These are phyloP conservation scores for Solanum ossicruentum DNA, from an alignment of 257 asterid species.

Conservation along the genomic window DNA sequence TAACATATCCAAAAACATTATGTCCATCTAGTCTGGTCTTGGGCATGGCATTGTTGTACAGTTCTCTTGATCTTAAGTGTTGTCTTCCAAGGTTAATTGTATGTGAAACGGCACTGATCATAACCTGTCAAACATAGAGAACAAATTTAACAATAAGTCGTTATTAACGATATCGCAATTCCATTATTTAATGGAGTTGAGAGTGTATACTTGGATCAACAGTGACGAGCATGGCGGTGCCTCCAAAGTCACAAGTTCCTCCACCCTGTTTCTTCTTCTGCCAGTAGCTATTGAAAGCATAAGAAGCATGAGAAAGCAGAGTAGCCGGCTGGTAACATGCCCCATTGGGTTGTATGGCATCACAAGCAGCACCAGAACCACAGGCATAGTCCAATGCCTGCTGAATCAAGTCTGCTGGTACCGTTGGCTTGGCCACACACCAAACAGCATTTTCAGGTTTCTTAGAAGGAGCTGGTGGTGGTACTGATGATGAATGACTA, in stretches of 20 bases:
- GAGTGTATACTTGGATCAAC: constrained; percentile 3
- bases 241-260: constrained; percentile 11
- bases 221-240: constrained; percentile 1
- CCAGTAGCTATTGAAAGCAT: constrained; percentile 10
- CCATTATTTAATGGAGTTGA: neutral
- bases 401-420: constrained; percentile 3
- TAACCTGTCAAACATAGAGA: neutral
- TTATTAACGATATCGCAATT: neutral
- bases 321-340: constrained; percentile 8
- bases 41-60: neutral
- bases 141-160: neutral
- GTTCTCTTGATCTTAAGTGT: neutral
- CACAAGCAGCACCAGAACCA: constrained; percentile 21
- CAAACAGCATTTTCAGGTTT: constrained; percentile 1
- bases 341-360: constrained; percentile 6
- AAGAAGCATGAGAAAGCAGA: constrained; percentile 9
- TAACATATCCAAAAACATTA: neutral
- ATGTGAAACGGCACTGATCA: neutral
- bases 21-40: neutral
- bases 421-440: constrained; percentile 9
- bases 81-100: neutral
- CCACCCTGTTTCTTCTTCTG: constrained; percentile 1
- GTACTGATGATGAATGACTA: neutral
- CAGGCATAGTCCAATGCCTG: constrained; percentile 20
- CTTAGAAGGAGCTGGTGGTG: neutral